Base-by-base conservation (phyloP, 768 basidiomycete species). In the Suillus luteus region DNA sequence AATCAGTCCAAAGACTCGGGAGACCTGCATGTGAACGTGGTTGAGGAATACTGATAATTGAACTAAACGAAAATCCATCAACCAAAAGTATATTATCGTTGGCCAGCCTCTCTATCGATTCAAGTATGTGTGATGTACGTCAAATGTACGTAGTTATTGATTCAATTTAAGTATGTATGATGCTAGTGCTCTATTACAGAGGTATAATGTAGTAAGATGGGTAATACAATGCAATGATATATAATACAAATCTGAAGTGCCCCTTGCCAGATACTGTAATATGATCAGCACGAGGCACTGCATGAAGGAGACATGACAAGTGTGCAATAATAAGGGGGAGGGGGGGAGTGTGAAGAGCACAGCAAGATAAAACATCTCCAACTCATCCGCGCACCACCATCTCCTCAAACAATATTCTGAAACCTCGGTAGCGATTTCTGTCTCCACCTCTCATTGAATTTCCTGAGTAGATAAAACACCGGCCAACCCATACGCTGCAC, bases 401-500 rank as follows among this genome's bases (percentile, higher is more conserved):
- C 55, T 38, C 37, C 51, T 52, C 51, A 52, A 52, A 52, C 51
- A 17, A 40, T 38, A 24, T 40, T 15, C 37, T 17, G 49, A 17
- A 31, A 31, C 27, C 14, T 38, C 14, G 15, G 2, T 1, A 49
- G 24, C 8, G 55, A 57, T 15, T 15, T 38, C 55, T 40, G 9
- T 17, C 37, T 24, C 22, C 8, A 17, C 17, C 6, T 43, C 15
- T 10, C 1, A 27, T 38, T 6, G 22, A 64, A 43, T 48, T 27
- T 51, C 0, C 57, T 31, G 58, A 59, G 58, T 41, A 38, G 33
- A 41, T 58, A 70, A 55, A 63, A 68, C 12, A 71, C 40, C 3
- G 75, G 73, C 73, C 73, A 76, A 3, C 63, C 60, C 1, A 33
- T 5, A 15, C 75, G 67, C 37, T 37, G 60, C 43, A 63, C 51